phyloP scores from a whole-genome alignment of 179 eudicot species.

The Drosera spatulata region DNA sequence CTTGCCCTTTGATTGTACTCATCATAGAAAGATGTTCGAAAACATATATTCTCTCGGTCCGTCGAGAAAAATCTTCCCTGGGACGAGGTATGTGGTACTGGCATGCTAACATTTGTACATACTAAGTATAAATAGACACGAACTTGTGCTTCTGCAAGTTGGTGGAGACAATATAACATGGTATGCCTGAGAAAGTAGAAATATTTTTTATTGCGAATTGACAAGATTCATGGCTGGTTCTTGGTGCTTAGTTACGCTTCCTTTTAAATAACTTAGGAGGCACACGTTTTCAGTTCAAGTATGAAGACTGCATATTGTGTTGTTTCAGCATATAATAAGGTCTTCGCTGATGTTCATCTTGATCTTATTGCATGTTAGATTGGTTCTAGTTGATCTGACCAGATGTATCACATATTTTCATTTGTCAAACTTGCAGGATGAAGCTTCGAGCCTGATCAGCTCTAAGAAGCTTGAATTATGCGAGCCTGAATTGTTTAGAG shows the following conservation, averaged over 20 bases:
- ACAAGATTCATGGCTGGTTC: too few relatives aligned
- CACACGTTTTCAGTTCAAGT: background rate
- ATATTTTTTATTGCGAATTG: too few relatives aligned
- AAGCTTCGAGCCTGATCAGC: constrained; percentile 45
- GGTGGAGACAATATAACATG: background rate
- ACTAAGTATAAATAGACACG: background rate
- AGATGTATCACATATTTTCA: background rate
- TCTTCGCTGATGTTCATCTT: too few relatives aligned
- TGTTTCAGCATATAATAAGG: background rate
- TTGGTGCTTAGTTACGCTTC: background rate
- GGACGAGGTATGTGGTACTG: background rate
- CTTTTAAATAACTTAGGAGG: too few relatives aligned
- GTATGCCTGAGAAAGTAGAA: background rate
- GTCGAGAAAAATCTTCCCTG: background rate
- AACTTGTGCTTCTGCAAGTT: background rate
- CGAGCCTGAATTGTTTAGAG: constrained; percentile 49
- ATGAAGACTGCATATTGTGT: background rate
- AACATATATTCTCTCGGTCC: background rate
- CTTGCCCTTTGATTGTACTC: background rate
- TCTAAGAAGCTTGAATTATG: constrained; percentile 51
- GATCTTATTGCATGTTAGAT: too few relatives aligned
- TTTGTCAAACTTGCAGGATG: constrained; percentile 37
- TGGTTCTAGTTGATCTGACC: background rate
- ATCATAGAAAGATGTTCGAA: too few relatives aligned
- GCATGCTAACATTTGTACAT: background rate